Conservation (phyloP, 805 yeast genomes). For the Candida mattraensis region DNA sequence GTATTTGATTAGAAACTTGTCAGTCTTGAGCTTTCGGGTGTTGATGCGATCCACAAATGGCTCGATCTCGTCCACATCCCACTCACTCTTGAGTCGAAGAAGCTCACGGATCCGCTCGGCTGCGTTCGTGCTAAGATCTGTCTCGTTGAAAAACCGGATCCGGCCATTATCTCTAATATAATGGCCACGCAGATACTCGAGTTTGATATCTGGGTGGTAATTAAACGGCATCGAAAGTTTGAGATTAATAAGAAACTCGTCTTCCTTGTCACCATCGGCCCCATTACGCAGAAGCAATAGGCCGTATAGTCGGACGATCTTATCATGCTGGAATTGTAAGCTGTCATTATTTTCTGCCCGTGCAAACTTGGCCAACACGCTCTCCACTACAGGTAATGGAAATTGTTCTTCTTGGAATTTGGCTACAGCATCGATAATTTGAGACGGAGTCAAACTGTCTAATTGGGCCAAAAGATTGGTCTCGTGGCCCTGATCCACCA, state of each 20-base stretch:
- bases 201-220: conserved; percentile 46
- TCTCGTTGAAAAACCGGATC: conserved; percentile 54
- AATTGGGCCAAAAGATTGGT: conserved; percentile 12
- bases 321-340: conserved; percentile 15
- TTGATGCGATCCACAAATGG: conserved; percentile 67
- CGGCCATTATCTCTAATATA: conserved; percentile 36
- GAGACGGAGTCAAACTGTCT: conserved; percentile 2
- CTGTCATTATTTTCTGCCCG: conserved; percentile 15
- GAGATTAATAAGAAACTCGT: conserved; percentile 66
- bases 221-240: conserved; percentile 63
- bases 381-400: conserved; percentile 12
- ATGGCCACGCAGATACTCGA: conserved; percentile 37
- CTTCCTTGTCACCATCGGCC: conserved; percentile 21
- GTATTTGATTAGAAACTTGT: conserved; percentile 59
- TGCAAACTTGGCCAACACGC: conserved; percentile 12
- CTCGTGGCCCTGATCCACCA: conserved; percentile 14
- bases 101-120: conserved; percentile 49
- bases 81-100: conserved; percentile 52
- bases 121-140: conserved; percentile 48
- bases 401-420: conserved; percentile 4
- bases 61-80: conserved; percentile 61
- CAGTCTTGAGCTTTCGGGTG: conserved; percentile 51
- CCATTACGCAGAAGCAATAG: conserved; percentile 13
- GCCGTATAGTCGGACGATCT: conserved; percentile 22
- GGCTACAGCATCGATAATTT: conserved; percentile 4